phyloP scores from a whole-genome alignment of 2,329 filamentous ascomycete species.

The Epichloe coenophiala region DNA sequence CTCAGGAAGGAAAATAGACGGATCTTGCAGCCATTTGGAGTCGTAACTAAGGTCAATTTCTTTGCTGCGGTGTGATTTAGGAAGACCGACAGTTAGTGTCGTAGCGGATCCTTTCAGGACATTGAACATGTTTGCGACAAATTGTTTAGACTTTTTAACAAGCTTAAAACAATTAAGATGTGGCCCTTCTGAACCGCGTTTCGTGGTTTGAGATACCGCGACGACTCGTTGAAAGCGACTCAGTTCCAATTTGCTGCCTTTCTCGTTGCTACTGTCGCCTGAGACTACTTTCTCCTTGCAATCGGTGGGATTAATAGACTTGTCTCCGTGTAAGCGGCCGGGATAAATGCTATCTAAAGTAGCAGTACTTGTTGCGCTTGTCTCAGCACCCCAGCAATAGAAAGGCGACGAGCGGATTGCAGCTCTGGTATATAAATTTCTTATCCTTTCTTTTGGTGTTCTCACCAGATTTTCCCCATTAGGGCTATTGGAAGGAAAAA shows the following conservation, averaged over 20 bases:
- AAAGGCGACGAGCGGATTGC: not conserved
- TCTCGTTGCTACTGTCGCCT: not conserved
- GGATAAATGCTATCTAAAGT: not conserved
- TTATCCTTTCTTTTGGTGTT: no score
- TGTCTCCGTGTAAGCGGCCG: not conserved
- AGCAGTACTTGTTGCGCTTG: not conserved
- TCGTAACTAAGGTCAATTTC: not conserved
- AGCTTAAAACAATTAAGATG: not conserved
- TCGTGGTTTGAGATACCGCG: not conserved
- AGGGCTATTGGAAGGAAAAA: not conserved
- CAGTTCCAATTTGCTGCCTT: not conserved
- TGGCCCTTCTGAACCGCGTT: not conserved
- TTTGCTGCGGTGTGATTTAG: not conserved
- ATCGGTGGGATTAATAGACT: not conserved
- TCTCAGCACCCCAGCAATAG: not conserved
- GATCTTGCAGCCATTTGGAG: not conserved
- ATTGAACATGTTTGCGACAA: not conserved
- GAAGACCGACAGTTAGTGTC: not conserved
- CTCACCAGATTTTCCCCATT: no score
- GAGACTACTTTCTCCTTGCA: not conserved
- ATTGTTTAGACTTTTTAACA: not conserved
- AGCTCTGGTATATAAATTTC: not conserved
- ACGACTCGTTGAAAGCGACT: not conserved
- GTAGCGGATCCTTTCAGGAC: not conserved
- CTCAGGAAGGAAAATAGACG: not conserved